Base-by-base conservation (phyloP, 495 filamentous ascomycete genomes). In the Tuber calosporum region DNA sequence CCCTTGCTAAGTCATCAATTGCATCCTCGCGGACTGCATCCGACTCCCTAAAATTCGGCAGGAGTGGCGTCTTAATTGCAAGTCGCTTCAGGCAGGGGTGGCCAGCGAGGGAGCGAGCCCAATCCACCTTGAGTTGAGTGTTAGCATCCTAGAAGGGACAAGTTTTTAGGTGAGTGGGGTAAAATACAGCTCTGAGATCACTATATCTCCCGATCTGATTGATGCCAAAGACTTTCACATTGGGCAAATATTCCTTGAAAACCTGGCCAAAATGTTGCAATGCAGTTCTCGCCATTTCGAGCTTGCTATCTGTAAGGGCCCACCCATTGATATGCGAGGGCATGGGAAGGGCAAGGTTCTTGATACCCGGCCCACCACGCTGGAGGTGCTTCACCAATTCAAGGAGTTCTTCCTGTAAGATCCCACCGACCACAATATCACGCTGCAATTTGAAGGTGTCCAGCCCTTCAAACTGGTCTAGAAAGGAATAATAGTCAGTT, bases 401-500 rank as follows among this genome's bases (percentile, higher is more conserved):
- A 19, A 78, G 74, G 9, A 78, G 62, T 62, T 78, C 74, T 11
- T 39, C 66, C 19, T 77, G 68, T 9, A 68, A 17, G 22, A 78
- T 66, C 26, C 69, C 58, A 13, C 76, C 74, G 22, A 78, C 76
- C 20, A 78, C 48, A 43, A 77, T 68, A 36, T 78, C 70, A 36
- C 77, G 70, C 17, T 78, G 66, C 20, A 78, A 48, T 30, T 71
- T 78, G 67, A 70, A 78, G 26, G 76, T 78, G 39, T 78, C 75
- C 39, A 78, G 37, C 17, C 43, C 38, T 22, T 73, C 74, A 41
- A 78, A 78, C 38, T 78, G 76, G 20, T 69, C 73, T 38, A 78
- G 39, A 39, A 78, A 74, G 30, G 22, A n/a, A 48, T 41, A 66
- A 48, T 78, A 78, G 34, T 78, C 75, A 66, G 70, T 67, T 30